Conservation (phyloP, 2,329 filamentous ascomycete species). For the Pseudogymnoascus sp. region DNA sequence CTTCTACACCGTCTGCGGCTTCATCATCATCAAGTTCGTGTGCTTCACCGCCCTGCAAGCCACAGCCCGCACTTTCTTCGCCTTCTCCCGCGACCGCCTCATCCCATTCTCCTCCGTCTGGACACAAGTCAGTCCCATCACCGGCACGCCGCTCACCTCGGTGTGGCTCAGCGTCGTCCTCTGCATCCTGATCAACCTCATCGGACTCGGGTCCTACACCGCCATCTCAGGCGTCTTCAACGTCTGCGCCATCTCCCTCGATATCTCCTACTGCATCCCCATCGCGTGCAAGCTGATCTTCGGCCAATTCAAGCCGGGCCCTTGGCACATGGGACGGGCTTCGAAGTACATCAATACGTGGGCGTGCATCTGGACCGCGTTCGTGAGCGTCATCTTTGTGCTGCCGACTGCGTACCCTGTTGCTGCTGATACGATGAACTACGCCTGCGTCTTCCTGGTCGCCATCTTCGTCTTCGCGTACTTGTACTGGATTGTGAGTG, state of each 20-base stretch:
- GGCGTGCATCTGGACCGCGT: conserved; percentile 44
- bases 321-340: conserved; percentile 42
- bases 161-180: conserved; percentile 49
- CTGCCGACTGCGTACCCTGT: conserved; percentile 42
- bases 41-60: conserved; percentile 50
- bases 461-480: conserved; percentile 38
- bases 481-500: conserved; percentile 39
- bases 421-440: conserved; percentile 45
- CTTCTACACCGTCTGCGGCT: conserved; percentile 47
- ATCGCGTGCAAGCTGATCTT: conserved; percentile 46
- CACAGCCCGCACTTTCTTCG: conserved; percentile 45
- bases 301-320: conserved; percentile 41
- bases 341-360: conserved; percentile 38
- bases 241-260: conserved; percentile 45
- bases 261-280: conserved; percentile 49
- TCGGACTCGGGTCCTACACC: conserved; percentile 47
- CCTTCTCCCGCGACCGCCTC: conserved; percentile 45
- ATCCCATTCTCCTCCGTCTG: conserved; percentile 40
- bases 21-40: conserved; percentile 51
- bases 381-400: conserved; percentile 47
- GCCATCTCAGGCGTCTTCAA: conserved; percentile 47
- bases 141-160: conserved; percentile 43
- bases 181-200: conserved; percentile 50
- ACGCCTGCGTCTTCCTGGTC: conserved; percentile 42
- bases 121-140: conserved; percentile 41